Base-by-base conservation (phyloP, 345 rosid species). In the Melaleuca alternifolia region DNA sequence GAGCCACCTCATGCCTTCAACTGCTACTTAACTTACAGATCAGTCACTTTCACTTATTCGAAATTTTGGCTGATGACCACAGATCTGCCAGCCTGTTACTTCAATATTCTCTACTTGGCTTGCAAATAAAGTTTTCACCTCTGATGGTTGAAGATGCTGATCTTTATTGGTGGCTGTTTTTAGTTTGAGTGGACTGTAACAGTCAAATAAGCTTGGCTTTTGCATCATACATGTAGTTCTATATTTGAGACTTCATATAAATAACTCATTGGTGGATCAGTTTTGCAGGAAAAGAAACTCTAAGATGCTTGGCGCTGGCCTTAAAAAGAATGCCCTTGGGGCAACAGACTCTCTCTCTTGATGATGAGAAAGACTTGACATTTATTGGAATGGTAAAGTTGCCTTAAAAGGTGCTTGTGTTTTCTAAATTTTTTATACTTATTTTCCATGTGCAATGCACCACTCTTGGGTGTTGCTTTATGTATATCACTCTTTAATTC, bases 351-450 rank as follows among this genome's bases (percentile, higher is more conserved):
- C 91, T 96, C 84, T 92, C 98, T 84, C 87, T 90, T 79, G 94
- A 95, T 76, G 94, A 97, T 93, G 99, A 97, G 96, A 96, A 91
- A 75, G 99, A 95, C 89, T 94, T 97, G 90, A 96, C 96, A 59
- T 97, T 97, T 93, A 93, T 97, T 95, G 99, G 99, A 95, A 93
- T 97, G 99, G 99, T 97, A 95, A 93, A 96, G 94, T 90, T 92
- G 91, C 93, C 92, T 86, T 90, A 90, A 93, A 91, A 48, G 56
- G 88, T 59, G 37, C 41, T 50, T 82, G 56, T 61, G 75, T 85
- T 20, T 84, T 52, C 37, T 44, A 88, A 51, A 86, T 41, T 50
- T 84, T 48, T 50, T 85, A 37, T 33, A 33, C 81, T 18, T 71
- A 71, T 37, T 71, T 30, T 30, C 28, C 83, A 13, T 65, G 85